Evolutionary conservation across 805 yeast species (phyloP).

Genomic region (Lipomyces yamanashiensis): DNA sequence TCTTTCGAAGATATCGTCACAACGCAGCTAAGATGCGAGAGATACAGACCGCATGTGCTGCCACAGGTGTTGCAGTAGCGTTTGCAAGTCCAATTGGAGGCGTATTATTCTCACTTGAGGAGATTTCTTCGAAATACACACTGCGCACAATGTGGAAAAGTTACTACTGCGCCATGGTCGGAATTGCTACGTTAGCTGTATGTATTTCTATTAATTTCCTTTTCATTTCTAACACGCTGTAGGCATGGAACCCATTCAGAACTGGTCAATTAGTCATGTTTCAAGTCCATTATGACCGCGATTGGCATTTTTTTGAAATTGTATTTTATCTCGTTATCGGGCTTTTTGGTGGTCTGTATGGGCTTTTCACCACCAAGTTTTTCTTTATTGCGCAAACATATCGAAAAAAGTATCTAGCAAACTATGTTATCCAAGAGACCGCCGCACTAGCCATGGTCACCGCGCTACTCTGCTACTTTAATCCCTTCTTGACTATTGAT

Average conservation of each 20-base stretch:
- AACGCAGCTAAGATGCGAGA: conserved; percentile 52
- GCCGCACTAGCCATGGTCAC: conserved; percentile 68
- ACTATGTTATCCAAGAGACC: conserved; percentile 75
- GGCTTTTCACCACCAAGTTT: conserved; percentile 51
- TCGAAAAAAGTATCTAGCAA: conserved; percentile 47
- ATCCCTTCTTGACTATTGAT: conserved; percentile 77
- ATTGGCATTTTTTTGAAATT: conserved; percentile 89
- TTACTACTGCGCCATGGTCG: conserved; percentile 87
- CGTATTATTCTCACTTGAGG: conserved; percentile 90
- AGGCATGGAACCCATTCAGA: conserved; percentile 81
- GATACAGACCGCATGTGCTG: conserved; percentile 84
- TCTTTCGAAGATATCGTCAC: conserved; percentile 50
- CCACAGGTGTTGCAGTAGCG: conserved; percentile 99
- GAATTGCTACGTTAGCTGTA: conserved; percentile 73
- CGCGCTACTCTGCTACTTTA: conserved; percentile 78
- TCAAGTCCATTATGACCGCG: conserved; percentile 82
- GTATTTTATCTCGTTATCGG: conserved; percentile 79
- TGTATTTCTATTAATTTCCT: background rate
- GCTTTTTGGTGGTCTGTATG: conserved; percentile 88
- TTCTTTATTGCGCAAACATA: conserved; percentile 48
- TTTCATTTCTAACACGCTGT: background rate
- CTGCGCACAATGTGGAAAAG: conserved; percentile 86
- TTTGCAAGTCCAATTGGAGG: conserved; percentile 98
- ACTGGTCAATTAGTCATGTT: conserved; percentile 94
- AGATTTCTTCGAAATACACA: conserved; percentile 75